These are phyloP conservation scores for Orbilia javanica DNA, from an alignment of 2,329 filamentous ascomycete species.

Conservation along the genomic window DNA sequence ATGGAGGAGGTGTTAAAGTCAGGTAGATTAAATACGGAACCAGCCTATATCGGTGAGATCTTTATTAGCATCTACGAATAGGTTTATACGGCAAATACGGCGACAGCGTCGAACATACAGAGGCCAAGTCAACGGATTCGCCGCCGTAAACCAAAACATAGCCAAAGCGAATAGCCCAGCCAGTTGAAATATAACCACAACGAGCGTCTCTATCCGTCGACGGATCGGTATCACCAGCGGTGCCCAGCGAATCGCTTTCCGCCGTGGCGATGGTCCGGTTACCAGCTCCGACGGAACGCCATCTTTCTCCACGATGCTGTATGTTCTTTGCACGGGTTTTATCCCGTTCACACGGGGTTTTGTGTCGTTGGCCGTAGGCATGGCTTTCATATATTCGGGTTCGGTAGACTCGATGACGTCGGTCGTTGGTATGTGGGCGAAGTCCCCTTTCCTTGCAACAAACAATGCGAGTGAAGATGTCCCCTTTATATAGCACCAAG, in stretches of 20 bases:
- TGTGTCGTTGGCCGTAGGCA: slow-evolving; percentile 21
- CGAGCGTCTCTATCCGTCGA: slow-evolving; percentile 80
- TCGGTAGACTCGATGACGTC: slow-evolving; percentile 20
- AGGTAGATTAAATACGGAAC: slow-evolving; percentile 85
- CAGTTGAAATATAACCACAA: slow-evolving; percentile 80
- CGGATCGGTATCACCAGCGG: slow-evolving; percentile 80
- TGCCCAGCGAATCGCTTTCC: slow-evolving; percentile 80
- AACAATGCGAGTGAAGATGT: background rate
- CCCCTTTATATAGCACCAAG: slow-evolving; percentile 5
- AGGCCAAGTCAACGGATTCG: slow-evolving; percentile 93
- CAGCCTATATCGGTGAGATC: slow-evolving; percentile 65
- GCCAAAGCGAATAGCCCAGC: slow-evolving; percentile 79
- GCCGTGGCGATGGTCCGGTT: slow-evolving; percentile 7
- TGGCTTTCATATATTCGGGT: slow-evolving; percentile 13
- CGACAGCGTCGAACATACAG: slow-evolving; percentile 69
- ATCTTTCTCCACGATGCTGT: slow-evolving; percentile 45
- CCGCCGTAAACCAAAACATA: slow-evolving; percentile 89
- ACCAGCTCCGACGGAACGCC: slow-evolving; percentile 50
- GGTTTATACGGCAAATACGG: background rate
- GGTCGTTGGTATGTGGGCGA: slow-evolving; percentile 38
- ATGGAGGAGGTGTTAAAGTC: slow-evolving; percentile 81
- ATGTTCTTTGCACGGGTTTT: slow-evolving; percentile 30
- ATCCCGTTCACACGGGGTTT: slow-evolving; percentile 32
- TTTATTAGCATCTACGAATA: background rate
- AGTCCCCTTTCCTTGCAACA: slow-evolving; percentile 11